Base-by-base conservation (phyloP, 2,329 filamentous ascomycete genomes). In the Xylaria polymorpha region DNA sequence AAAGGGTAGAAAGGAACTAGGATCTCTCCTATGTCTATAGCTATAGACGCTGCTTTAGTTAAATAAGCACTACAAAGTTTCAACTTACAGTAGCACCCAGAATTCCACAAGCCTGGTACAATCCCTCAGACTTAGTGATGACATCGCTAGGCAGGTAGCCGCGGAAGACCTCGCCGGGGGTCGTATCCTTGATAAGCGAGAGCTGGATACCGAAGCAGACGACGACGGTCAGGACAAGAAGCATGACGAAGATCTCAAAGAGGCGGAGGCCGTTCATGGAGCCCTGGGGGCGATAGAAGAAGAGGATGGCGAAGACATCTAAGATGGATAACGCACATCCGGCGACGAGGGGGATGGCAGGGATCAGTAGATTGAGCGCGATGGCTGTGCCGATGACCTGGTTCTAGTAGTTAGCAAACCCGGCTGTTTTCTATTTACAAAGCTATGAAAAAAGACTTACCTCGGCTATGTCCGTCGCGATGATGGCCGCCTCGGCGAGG, bases 81-180 rank as follows among this genome's bases (percentile, higher is more conserved):
- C 14, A 12, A 74, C 75, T 66, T 74, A 77, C 90, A 0, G 92
- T 94, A 3, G 92, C 92, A 1, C 92, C 92, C 0, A 94, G 83
- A 66, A 94, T 94, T 61, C 92, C 92, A 71, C 92, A 94, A 1
- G 91, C 87, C 79, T 92, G 90, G 76, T 92, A 92, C 0, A 90
- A 76, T 57, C 84, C 90, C 75, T 88, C 75, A 1, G 85, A 84
- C 76, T 91, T 80, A 0, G 91, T 80, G 1, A 92, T 78, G 3
- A 85, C 83, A 50, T 81, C 80, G 0, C 89, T 91, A 0, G 90
- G 90, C 20, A 92, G 77, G 72, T 90, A 92, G 20, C 90, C 90
- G 43, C 80, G 81, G 76, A 92, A 90, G 1, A 92, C 88, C 18
- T 90, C 83, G 0, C 86, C 86, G 0, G 87, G 81, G 4, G 81